Evolutionary conservation across 1,139 yeast species (phyloP).

Genomic region (Yamadazyma atmosphaerica): DNA sequence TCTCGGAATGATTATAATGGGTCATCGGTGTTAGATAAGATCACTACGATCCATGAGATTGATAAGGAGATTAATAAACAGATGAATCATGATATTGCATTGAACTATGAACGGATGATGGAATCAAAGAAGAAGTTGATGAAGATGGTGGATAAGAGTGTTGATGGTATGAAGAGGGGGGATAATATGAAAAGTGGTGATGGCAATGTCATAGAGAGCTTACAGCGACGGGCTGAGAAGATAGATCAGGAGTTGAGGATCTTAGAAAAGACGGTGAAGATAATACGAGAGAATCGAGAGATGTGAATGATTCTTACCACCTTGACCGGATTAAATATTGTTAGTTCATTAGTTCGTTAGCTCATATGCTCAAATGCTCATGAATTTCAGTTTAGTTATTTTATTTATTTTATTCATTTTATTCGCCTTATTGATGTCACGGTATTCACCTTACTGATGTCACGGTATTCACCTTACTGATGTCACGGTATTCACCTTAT

Average conservation of each 20-base stretch:
- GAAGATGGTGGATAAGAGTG: slow-evolving; percentile 20
- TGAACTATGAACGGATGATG: slow-evolving; percentile 26
- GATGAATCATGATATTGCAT: slow-evolving; percentile 27
- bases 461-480: too few species aligned
- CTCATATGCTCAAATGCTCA: too few species aligned
- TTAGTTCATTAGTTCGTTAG: too few species aligned
- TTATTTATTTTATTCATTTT: too few species aligned
- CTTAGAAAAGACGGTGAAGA: slow-evolving; percentile 36
- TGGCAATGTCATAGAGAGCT: slow-evolving; percentile 27
- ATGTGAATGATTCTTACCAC: slow-evolving; percentile 14
- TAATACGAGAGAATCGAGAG: slow-evolving; percentile 17
- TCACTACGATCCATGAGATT: slow-evolving; percentile 45
- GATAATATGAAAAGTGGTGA: slow-evolving; percentile 12
- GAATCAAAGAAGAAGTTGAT: slow-evolving; percentile 21
- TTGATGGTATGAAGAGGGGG: slow-evolving; percentile 13
- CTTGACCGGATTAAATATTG: too few species aligned
- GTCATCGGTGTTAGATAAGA: slow-evolving; percentile 38
- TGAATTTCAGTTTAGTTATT: too few species aligned
- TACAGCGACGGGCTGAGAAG: slow-evolving; percentile 44
- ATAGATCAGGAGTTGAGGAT: slow-evolving; percentile 50
- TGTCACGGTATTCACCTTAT: too few species aligned
- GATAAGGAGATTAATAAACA: slow-evolving; percentile 40
- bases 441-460: too few species aligned
- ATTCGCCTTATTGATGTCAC: too few species aligned
- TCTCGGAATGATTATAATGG: slow-evolving; percentile 24